phyloP scores from a whole-genome alignment of 768 basidiomycete genomes.

The Sistotremastrum suecicum region DNA sequence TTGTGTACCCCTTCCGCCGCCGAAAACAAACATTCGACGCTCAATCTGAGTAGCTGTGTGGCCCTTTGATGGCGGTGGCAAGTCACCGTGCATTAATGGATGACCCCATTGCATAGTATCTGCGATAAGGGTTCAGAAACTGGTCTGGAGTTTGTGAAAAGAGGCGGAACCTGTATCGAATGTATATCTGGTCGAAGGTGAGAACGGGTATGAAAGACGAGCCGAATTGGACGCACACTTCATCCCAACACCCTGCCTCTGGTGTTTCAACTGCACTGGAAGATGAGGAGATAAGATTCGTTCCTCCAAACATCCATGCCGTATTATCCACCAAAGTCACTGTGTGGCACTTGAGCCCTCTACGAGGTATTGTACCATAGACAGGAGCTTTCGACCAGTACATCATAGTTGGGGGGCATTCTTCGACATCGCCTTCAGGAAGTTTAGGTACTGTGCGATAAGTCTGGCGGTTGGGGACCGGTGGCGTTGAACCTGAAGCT shows the following conservation, averaged over 20 bases:
- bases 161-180: constrained; percentile 59
- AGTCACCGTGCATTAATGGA: constrained; percentile 61
- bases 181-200: constrained; percentile 17
- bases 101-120: constrained; percentile 87
- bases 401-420: constrained; percentile 61
- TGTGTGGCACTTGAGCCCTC: constrained; percentile 68
- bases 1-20: constrained; percentile 68
- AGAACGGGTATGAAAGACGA: no score
- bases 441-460: no score
- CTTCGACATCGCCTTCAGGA: constrained; percentile 25
- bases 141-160: neutral
- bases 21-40: constrained; percentile 67
- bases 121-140: constrained; percentile 13
- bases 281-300: no score
- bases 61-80: constrained; percentile 72
- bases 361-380: constrained; percentile 51
- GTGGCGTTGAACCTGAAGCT: no score
- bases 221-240: constrained; percentile 32
- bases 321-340: constrained; percentile 71
- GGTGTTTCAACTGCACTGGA: no score
- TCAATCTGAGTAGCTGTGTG: constrained; percentile 81
- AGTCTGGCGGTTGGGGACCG: no score
- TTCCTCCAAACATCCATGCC: constrained; percentile 80
- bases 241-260: constrained; percentile 55
- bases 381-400: constrained; percentile 80